Conservation (phyloP, 2,329 filamentous ascomycete genomes). For the Mycocentrospora acerina region DNA sequence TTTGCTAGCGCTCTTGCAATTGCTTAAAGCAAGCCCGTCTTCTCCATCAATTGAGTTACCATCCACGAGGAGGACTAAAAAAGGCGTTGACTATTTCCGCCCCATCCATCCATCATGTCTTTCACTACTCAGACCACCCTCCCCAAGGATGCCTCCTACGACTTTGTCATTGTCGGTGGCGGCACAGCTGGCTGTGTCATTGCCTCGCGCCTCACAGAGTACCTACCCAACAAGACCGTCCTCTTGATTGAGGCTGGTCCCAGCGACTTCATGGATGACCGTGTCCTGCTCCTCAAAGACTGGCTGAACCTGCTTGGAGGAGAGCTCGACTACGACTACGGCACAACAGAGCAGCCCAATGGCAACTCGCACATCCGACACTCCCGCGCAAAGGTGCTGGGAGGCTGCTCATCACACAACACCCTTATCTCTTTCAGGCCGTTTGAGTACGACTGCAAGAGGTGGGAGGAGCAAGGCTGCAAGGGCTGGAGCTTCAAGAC, state of each 20-base stretch:
- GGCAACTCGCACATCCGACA: constrained; percentile 91
- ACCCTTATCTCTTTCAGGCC: constrained; percentile 91
- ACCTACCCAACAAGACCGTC: constrained; percentile 78
- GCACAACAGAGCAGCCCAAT: constrained; percentile 84
- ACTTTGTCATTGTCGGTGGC: constrained; percentile 84
- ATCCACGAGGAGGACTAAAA: no score
- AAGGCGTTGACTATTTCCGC: neutral
- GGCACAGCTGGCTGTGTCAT: constrained; percentile 86
- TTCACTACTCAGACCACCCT: constrained; percentile 65
- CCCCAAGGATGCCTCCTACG: constrained; percentile 64
- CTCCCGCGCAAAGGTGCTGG: constrained; percentile 87
- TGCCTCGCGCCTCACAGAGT: constrained; percentile 76
- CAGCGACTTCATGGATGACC: constrained; percentile 84
- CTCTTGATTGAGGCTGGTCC: constrained; percentile 87
- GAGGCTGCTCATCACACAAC: constrained; percentile 92
- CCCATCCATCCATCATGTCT: constrained; percentile 23
- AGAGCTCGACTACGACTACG: constrained; percentile 87
- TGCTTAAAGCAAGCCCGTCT: no score
- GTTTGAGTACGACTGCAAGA: constrained; percentile 82
- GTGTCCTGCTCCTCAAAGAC: constrained; percentile 81
- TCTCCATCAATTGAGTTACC: no score
- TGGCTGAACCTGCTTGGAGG: constrained; percentile 84
- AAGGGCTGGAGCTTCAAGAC: constrained; percentile 84
- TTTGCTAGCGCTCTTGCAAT: no score
- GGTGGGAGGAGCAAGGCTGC: constrained; percentile 81